Base-by-base conservation (phyloP, 116 monocot species). In the Phalaenopsis hybrid region DNA sequence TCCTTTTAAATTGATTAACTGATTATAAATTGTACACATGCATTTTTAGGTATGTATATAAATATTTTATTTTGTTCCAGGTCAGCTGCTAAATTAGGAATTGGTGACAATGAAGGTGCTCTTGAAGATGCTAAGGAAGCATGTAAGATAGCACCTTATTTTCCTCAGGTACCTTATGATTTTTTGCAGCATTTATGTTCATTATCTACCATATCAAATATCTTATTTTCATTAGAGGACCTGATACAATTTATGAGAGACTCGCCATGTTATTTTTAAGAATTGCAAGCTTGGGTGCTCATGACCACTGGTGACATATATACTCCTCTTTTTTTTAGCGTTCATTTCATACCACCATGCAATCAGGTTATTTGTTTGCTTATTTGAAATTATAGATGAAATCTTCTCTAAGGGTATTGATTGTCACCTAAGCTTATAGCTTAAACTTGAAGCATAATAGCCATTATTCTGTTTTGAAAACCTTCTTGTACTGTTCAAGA, bases 61-160 rank as follows among this genome's bases (percentile, higher is more conserved):
- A 4, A 7, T 74, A 41, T 17, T 72, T 51, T 18, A 46, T 3
- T 59, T 10, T 44, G 17, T 85, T 68, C 8, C 81, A 96, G 92
- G 80, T 92, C 92, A 78, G 79, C 57, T 78, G 96, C 94, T 44
- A 94, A 87, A 82, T 84, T 96, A 58, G 81, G 79, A 37, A 84
- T 87, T 79, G 94, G 96, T 34, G 84, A 96, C 58, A 85, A 74
- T 77, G 65, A 43, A 41, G 91, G 90, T 83, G 94, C 96, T 73
- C 88, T 96, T 65, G 84, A 83, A 50, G 96, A 96, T 87, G 91
- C 94, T 41, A 85, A 87, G 45, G 92, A 94, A 85, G 89, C 92
- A 78, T 83, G 78, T 77, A 84, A 73, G 34, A 86, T 96, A 76
- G 85, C 82, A 80, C 91, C 94, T 0, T 78, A 74, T 25, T 96